Conservation (phyloP, 1,284 basidiomycete species). For the Volvariella volvacea region DNA sequence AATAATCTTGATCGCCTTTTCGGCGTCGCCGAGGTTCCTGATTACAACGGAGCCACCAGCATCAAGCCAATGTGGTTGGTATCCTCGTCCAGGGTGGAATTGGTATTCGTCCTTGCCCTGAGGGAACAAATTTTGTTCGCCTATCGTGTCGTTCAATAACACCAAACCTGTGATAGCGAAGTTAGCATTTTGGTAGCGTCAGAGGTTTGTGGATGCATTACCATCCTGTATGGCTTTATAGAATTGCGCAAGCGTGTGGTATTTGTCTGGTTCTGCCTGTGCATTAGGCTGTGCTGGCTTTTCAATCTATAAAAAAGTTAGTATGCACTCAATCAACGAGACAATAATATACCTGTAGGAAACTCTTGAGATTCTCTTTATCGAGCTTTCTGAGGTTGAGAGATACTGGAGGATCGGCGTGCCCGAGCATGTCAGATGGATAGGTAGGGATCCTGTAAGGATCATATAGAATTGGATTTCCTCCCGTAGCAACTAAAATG, state of each 20-base stretch:
- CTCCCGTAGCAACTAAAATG: constrained; percentile 14
- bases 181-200: too few relatives aligned
- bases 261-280: not conserved
- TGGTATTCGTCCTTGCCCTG: not conserved
- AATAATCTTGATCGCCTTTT: constrained; percentile 12
- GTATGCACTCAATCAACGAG: too few relatives aligned
- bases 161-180: too few relatives aligned
- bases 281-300: not conserved
- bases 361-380: constrained; percentile 7
- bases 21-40: constrained; percentile 11
- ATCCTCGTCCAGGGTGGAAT: constrained; percentile 1
- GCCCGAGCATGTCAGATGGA: constrained; percentile 6
- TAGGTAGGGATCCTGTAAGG: constrained; percentile 13
- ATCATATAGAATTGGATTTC: constrained; percentile 14
- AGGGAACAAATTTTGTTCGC: too few relatives aligned
- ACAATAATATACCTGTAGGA: not conserved
- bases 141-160: too few relatives aligned
- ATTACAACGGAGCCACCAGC: constrained; percentile 9
- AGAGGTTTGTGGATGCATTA: not conserved
- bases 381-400: constrained; percentile 1
- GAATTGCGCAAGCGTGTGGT: not conserved
- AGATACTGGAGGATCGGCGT: constrained; percentile 8
- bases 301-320: constrained; percentile 4
- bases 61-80: constrained; percentile 1
- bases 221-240: not conserved